phyloP scores from a whole-genome alignment of 495 filamentous ascomycete genomes.

The Alectoria sarmentosa region DNA sequence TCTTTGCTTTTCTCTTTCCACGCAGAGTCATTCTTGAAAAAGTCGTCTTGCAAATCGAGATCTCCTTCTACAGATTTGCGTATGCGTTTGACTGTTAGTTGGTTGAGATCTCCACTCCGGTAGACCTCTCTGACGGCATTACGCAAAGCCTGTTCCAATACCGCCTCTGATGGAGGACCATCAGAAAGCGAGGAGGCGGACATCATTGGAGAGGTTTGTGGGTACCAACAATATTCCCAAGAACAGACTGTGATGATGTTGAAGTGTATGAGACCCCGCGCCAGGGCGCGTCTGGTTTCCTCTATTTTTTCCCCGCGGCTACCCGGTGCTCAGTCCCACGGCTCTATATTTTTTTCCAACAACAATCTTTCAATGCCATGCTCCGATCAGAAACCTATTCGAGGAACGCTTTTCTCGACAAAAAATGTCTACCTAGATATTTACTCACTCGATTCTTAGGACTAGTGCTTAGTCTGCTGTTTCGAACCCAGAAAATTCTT shows the following conservation, averaged over 20 bases:
- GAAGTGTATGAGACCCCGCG: not conserved
- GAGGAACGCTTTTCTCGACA: not conserved
- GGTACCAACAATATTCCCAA: not conserved
- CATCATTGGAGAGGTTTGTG: slow-evolving; percentile 13
- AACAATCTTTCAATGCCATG: not conserved
- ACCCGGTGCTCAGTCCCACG: too few relatives aligned
- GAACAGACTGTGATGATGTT: not conserved
- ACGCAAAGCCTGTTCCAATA: slow-evolving; percentile 50
- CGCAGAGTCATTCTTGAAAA: slow-evolving; percentile 52
- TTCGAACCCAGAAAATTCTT: not conserved
- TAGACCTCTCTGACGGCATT: slow-evolving; percentile 52
- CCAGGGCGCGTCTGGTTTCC: not conserved
- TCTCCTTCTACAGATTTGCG: slow-evolving; percentile 60
- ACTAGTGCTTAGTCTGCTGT: not conserved
- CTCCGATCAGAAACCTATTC: too few relatives aligned
- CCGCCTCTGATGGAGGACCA: slow-evolving; percentile 32
- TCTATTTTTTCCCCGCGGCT: not conserved
- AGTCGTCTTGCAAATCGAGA: slow-evolving; percentile 57
- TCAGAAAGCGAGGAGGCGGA: slow-evolving; percentile 27
- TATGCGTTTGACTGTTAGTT: slow-evolving; percentile 70
- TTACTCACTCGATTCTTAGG: not conserved
- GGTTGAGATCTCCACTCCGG: slow-evolving; percentile 47
- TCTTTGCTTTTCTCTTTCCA: slow-evolving; percentile 81
- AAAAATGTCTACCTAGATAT: not conserved
- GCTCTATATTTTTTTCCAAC: too few relatives aligned